Conservation (phyloP, 2,329 filamentous ascomycete species). For the Penicillium decumbens region DNA sequence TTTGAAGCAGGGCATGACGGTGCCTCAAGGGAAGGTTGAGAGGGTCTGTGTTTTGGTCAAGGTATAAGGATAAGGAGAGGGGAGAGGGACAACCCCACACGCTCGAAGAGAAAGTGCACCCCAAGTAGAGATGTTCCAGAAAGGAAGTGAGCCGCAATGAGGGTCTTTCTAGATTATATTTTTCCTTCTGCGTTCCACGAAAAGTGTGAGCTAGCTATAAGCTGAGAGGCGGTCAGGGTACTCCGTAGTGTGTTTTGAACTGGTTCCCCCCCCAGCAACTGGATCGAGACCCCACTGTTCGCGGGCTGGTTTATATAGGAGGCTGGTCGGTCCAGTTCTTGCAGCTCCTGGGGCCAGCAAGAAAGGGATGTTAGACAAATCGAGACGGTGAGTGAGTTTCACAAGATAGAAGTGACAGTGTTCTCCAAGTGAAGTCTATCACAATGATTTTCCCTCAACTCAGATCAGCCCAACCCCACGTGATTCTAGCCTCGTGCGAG, state of each 20-base stretch:
- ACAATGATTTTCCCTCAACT: background rate
- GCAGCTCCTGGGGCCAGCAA: background rate
- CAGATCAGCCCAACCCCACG: background rate
- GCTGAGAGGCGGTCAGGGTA: conserved; percentile 23
- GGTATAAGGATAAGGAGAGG: conserved; percentile 2
- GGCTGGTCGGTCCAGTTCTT: conserved; percentile 12
- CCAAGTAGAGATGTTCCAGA: conserved; percentile 1
- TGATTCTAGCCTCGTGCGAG: background rate
- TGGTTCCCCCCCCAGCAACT: conserved; percentile 20
- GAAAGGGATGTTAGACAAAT: background rate
- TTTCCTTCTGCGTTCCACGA: conserved; percentile 4
- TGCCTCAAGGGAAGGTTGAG: conserved; percentile 1
- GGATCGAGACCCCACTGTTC: conserved; percentile 20
- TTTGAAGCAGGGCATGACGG: conserved; percentile 89
- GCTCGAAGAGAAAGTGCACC: conserved; percentile 4
- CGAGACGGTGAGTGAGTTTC: background rate
- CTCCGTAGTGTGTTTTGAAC: conserved; percentile 17
- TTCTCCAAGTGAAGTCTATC: background rate
- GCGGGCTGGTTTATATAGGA: conserved; percentile 19
- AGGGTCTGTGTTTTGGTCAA: background rate
- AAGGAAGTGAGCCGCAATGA: conserved; percentile 3
- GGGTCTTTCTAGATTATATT: conserved; percentile 13
- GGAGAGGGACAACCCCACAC: conserved; percentile 13
- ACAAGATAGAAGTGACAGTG: background rate
- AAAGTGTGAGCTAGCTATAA: conserved; percentile 14